Base-by-base conservation (phyloP, 176 grass and related monocot species). In the Oryza punctata region DNA sequence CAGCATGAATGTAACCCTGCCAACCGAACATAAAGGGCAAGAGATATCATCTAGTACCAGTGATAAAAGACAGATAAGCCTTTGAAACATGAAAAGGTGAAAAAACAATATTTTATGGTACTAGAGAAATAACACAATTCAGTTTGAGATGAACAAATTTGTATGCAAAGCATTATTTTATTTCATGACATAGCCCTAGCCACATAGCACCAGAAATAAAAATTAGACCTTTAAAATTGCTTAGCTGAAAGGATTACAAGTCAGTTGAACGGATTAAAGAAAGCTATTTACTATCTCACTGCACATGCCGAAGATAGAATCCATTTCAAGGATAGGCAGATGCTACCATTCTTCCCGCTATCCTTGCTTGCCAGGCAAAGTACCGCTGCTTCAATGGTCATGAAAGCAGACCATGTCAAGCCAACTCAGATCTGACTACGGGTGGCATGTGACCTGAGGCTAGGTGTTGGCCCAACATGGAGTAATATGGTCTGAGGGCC, bases 1-100 rank as follows among this genome's bases (percentile, higher is more conserved):
- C 78, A 19, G 26, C 76, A 29, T 69, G 80, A 82, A 92, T 89
- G 85, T 90, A 97, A 23, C 94, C 94, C 94, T 97, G 85, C 25
- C 49, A 88, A 44, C 24, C 52, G 77, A 65, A 43, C 10, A 68
- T 67, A 72, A 54, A 43, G 24, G 21, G 9, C 19, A 73, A 77
- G 21, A 30, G 44, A 85, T 88, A 64, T 72, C n/a, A 76, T 43
- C n/a, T 71, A 72, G 65, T 11, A 72, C 33, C 26, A 29, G 47
- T 54, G 81, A 69, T 14, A 50, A 86, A 68, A 50, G 23, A 28
- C 35, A 81, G 6, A 67, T 25, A 61, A 69, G 43, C 47, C 65
- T 67, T 46, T 73, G 21, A 18, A 77, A 69, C 44, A 65, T 64
- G 15, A 74, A 27, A 24, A 72, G 19, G 12, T 38, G 71, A 72